These are phyloP conservation scores for Blastobotrys persicus DNA, from an alignment of 1,139 yeast genomes.

Conservation along the genomic window DNA sequence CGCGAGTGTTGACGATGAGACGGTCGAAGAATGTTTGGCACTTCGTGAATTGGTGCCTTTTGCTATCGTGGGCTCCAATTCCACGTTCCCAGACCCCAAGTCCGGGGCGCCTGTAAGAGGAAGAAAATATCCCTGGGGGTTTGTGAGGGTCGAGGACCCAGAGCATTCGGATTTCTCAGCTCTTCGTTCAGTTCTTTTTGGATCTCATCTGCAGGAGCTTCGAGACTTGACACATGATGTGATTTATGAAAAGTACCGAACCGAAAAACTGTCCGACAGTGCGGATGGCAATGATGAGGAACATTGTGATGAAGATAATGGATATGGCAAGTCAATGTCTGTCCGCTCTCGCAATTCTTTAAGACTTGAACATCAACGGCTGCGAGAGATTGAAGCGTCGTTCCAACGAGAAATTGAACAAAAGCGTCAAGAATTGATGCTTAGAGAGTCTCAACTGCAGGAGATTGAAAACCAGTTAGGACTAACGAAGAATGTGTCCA, in stretches of 20 bases:
- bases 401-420: constrained; percentile 79
- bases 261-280: constrained; percentile 65
- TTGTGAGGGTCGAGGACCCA: constrained; percentile 66
- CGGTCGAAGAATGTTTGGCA: constrained; percentile 75
- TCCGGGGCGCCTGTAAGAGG: constrained; percentile 52
- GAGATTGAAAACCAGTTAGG: neutral
- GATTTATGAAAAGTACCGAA: constrained; percentile 87
- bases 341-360: neutral
- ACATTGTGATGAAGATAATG: neutral
- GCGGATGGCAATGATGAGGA: neutral
- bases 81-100: constrained; percentile 19
- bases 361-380: constrained; percentile 28
- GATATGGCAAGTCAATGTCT: neutral
- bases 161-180: constrained; percentile 80
- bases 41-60: constrained; percentile 79
- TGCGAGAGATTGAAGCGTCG: constrained; percentile 48
- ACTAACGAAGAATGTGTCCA: neutral
- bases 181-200: constrained; percentile 76
- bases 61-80: constrained; percentile 69
- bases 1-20: constrained; percentile 49
- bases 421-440: constrained; percentile 60
- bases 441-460: constrained; percentile 14
- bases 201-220: constrained; percentile 90
- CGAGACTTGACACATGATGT: constrained; percentile 92
- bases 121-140: constrained; percentile 93